Evolutionary conservation across 2,329 filamentous ascomycete genomes (phyloP).

Genomic region (Talaromyces sp.): DNA sequence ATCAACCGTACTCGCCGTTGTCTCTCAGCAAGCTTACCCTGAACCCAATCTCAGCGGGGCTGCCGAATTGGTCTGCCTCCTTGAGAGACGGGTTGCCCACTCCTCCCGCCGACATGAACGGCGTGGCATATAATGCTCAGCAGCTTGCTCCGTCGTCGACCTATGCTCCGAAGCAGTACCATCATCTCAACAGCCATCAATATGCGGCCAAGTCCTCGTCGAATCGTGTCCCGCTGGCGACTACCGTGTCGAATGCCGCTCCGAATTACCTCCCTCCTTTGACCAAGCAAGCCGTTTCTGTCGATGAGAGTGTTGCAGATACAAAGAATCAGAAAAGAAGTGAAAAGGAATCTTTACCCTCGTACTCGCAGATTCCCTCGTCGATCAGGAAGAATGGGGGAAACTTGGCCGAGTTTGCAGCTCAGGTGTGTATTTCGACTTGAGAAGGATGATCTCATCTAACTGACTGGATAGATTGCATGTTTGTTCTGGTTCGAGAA

Average conservation of each 20-base stretch:
- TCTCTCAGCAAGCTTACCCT: conserved; percentile 14
- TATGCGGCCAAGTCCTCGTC: not conserved
- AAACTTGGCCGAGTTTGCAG: conserved; percentile 75
- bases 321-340: conserved; percentile 26
- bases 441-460: not conserved
- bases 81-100: conserved; percentile 39
- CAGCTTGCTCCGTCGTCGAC: conserved; percentile 6
- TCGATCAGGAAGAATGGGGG: conserved; percentile 72
- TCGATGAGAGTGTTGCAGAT: conserved; percentile 23
- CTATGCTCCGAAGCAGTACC: conserved; percentile 8
- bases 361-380: conserved; percentile 63
- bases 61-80: conserved; percentile 31
- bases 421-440: conserved; percentile 54
- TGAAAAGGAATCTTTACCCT: conserved; percentile 37
- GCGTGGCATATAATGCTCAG: conserved; percentile 31
- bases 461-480: conserved; percentile 62
- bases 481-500: conserved; percentile 98
- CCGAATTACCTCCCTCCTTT: conserved; percentile 14
- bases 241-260: conserved; percentile 13
- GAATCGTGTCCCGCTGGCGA: conserved; percentile 12
- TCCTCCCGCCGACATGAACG: conserved; percentile 39
- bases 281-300: conserved; percentile 23
- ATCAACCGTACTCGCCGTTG: conserved; percentile 13
- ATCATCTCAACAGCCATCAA: not conserved
- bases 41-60: conserved; percentile 16